Base-by-base conservation (phyloP, 2,329 filamentous ascomycete species). In the Fusarium setosum region DNA sequence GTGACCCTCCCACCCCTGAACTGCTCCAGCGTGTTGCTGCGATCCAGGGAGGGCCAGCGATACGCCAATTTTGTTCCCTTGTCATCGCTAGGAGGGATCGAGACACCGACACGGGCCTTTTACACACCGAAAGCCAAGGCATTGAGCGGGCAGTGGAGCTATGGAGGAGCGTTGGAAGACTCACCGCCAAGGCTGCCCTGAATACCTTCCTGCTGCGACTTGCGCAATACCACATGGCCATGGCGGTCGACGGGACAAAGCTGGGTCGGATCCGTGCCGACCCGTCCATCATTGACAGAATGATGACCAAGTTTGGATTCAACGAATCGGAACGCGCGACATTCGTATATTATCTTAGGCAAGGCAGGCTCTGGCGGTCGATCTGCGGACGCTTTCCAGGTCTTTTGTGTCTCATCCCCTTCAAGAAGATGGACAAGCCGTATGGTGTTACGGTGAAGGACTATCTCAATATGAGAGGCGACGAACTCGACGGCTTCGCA, bases 281-380 rank as follows among this genome's bases (percentile, higher is more conserved):
- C 45, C 17, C 45, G 1, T 21, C 15, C 15, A 29, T 34, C 18
- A 49, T 49, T 9, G 29, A 49, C 29, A 49, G 18, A 6, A 35
- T 49, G 45, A 49, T 49, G 45, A 24, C 34, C 17, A 49, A 49
- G 20, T 49, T 49, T 21, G 45, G 45, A 13, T 49, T 34, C 45
- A 49, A 20, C 31, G 20, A 31, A 10, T 34, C 45, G 4, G 45
- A 49, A 24, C 45, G 45, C 4, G 21, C 15, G 12, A 49, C n/a
- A 29, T 49, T 49, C n/a, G 13, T 20, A 21, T 15, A 23, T 9
- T 24, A 35, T 15, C 29, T 49, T 24, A 34, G 23, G 6, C 29
- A 49, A 49, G 45, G 45, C 4, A 12, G 45, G 4, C n/a, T 47
- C 2, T 47, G 42, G 42, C 42, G 26, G 15, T 5, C 20, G 2